phyloP scores from a whole-genome alignment of 176 grass and related monocot genomes.

The Carex littledalei region DNA sequence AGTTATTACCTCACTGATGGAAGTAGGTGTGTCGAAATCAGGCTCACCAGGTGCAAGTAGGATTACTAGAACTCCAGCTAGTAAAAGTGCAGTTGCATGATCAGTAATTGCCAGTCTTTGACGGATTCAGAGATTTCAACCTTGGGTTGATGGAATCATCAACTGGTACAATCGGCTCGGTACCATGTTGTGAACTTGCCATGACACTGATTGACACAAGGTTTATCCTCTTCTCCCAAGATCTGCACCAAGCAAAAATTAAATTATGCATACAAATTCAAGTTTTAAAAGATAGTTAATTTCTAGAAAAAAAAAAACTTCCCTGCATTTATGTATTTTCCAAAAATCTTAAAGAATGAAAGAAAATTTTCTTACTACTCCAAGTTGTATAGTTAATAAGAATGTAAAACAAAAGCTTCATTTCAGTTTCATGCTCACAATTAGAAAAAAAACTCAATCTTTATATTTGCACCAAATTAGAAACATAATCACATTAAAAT shows the following conservation, averaged over 20 bases:
- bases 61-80: slow-evolving; percentile 73
- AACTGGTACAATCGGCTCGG: slow-evolving; percentile 26
- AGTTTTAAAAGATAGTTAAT: background rate
- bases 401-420: too few species aligned
- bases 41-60: slow-evolving; percentile 61
- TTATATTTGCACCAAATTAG: too few species aligned
- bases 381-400: background rate
- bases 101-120: slow-evolving; percentile 96
- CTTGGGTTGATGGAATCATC: slow-evolving; percentile 64
- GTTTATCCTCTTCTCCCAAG: slow-evolving; percentile 15
- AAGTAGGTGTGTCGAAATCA: slow-evolving; percentile 52
- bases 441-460: too few species aligned
- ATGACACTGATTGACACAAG: background rate
- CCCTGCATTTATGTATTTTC: background rate
- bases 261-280: background rate
- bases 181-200: slow-evolving; percentile 24
- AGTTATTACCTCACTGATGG: slow-evolving; percentile 39
- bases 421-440: too few species aligned
- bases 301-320: background rate
- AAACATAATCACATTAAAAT: too few species aligned
- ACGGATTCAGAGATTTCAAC: slow-evolving; percentile 62
- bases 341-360: background rate
- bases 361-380: background rate
- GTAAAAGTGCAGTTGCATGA: slow-evolving; percentile 65
- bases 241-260: slow-evolving; percentile 26